Conservation (phyloP, 164 flowering plant species). For the Sedum album region DNA sequence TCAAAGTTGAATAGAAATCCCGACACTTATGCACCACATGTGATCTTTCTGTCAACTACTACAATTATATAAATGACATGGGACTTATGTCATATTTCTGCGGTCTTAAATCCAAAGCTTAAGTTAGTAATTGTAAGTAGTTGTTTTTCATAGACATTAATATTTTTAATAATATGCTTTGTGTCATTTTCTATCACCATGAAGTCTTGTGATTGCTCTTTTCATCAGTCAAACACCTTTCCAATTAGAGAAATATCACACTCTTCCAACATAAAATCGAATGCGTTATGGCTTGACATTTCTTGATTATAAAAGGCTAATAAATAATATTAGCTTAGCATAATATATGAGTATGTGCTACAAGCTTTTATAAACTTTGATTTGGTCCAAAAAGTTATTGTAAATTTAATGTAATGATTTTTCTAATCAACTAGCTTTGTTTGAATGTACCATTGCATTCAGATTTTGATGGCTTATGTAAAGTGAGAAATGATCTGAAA, state of each 20-base stretch:
- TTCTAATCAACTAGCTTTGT: not conserved
- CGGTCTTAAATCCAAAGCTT: not conserved
- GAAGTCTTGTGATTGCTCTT: not conserved
- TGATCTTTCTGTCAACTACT: not conserved
- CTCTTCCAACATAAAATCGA: not conserved
- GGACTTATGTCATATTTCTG: slow-evolving; percentile 1
- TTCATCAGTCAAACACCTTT: not conserved
- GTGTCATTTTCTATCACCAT: not conserved
- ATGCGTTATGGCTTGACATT: no score
- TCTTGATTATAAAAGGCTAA: no score
- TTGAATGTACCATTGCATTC: not conserved
- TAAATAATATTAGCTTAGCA: no score
- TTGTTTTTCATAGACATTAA: no score
- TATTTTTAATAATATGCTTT: not conserved
- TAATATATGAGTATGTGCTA: no score
- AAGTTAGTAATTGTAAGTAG: not conserved
- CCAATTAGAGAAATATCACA: not conserved
- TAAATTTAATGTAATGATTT: not conserved
- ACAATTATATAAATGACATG: not conserved
- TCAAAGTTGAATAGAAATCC: not conserved
- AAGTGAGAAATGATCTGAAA: not conserved
- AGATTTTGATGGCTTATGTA: not conserved
- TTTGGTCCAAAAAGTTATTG: not conserved
- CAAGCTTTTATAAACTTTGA: not conserved
- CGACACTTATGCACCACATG: not conserved